These are phyloP conservation scores for Beauveria caledonica DNA, from an alignment of 2,329 filamentous ascomycete genomes.

Conservation along the genomic window DNA sequence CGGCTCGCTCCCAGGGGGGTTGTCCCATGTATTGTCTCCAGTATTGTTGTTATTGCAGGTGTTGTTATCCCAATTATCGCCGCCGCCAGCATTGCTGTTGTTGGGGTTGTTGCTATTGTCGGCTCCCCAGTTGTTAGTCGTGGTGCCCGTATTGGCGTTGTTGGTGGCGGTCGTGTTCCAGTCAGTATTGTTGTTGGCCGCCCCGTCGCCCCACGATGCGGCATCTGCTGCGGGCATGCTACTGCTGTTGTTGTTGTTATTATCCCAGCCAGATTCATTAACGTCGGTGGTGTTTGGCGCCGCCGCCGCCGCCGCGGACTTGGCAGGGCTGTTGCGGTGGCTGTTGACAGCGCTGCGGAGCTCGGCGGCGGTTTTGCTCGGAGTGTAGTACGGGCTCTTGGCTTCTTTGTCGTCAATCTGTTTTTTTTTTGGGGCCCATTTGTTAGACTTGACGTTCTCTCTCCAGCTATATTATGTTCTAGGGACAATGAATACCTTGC, in stretches of 20 bases:
- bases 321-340: constrained; percentile 12
- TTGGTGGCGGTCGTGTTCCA: not conserved
- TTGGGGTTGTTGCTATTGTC: not conserved
- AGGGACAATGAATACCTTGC: constrained; percentile 6
- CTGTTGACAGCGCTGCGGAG: constrained; percentile 4
- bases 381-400: constrained; percentile 13
- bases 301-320: not conserved
- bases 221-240: not conserved
- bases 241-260: not conserved
- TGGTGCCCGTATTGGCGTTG: not conserved
- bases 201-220: not conserved
- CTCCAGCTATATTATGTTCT: too few relatives aligned
- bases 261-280: not conserved
- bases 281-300: not conserved
- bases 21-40: not conserved
- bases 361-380: constrained; percentile 5
- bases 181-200: not conserved
- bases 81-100: constrained; percentile 5
- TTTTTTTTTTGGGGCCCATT: not conserved
- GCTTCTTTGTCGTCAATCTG: constrained; percentile 6
- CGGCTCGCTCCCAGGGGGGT: not conserved
- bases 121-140: not conserved
- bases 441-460: not conserved
- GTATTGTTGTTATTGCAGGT: not conserved
- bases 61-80: constrained; percentile 1